Percentiles rank a stretch among this genome's conserved stretches.
These are phyloP conservation scores for Graphiopsis chlorocephala DNA, from an alignment of 2,329 filamentous ascomycete species.

Conservation along the genomic window DNA sequence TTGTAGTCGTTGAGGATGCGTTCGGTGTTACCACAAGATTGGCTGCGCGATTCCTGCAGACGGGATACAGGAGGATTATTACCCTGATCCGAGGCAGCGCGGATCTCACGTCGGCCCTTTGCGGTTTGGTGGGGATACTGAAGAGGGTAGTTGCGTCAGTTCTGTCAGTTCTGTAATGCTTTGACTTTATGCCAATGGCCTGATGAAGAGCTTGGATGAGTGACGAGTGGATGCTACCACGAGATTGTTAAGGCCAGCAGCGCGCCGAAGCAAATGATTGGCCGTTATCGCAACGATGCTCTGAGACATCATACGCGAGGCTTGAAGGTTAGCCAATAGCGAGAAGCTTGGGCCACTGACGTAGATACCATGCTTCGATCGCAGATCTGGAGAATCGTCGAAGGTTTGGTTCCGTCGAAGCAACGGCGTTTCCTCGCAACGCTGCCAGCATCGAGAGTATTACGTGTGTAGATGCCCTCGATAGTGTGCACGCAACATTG, in stretches of 20 bases:
- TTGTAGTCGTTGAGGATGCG: not conserved
- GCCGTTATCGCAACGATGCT: not conserved
- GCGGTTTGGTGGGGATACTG: conserved; percentile 16
- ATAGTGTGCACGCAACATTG: not conserved
- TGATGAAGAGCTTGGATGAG: not conserved
- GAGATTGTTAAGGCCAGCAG: not conserved
- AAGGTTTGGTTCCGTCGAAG: not conserved
- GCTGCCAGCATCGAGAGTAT: not conserved
- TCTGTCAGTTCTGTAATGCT: not conserved
- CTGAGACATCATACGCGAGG: conserved; percentile 7
- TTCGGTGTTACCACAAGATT: not conserved
- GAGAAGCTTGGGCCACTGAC: not conserved
- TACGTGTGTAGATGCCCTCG: not conserved
- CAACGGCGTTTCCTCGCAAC: not conserved
- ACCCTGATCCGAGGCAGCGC: conserved; percentile 6
- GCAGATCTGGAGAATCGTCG: not conserved
- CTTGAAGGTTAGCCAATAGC: not conserved
- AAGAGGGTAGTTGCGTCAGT: conserved; percentile 1
- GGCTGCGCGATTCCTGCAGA: conserved; percentile 1
- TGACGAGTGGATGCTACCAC: not conserved
- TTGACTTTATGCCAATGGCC: conserved; percentile 1
- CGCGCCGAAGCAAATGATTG: not conserved
- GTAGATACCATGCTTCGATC: conserved; percentile 3
- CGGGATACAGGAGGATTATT: conserved; percentile 1
- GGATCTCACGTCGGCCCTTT: conserved; percentile 5